Conservation (phyloP, 495 filamentous ascomycete species). For the Filosporella fistucella region DNA sequence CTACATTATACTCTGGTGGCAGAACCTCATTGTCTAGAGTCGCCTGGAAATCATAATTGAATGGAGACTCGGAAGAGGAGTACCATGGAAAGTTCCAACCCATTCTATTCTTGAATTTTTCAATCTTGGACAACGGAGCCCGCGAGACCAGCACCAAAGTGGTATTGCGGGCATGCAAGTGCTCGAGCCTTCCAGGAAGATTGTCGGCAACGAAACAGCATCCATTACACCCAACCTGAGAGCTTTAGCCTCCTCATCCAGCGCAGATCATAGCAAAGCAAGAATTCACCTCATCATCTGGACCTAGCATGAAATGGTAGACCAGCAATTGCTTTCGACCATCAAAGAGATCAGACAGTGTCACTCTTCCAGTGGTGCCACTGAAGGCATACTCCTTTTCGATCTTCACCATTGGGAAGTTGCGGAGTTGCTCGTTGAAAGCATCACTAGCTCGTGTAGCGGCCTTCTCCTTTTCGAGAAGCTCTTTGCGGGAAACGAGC, state of each 20-base stretch:
- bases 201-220: constrained; percentile 36
- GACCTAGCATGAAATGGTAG: constrained; percentile 44
- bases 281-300: constrained; percentile 23
- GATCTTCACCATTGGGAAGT: constrained; percentile 37
- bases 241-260: no score
- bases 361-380: constrained; percentile 27
- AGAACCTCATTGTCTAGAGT: constrained; percentile 22
- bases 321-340: constrained; percentile 38
- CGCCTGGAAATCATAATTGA: constrained; percentile 34
- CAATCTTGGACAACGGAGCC: constrained; percentile 32
- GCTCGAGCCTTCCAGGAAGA: constrained; percentile 31
- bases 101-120: constrained; percentile 31
- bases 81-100: constrained; percentile 41
- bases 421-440: constrained; percentile 27
- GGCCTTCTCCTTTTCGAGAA: constrained; percentile 38
- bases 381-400: constrained; percentile 34
- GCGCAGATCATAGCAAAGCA: no score
- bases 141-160: constrained; percentile 32
- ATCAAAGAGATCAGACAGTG: constrained; percentile 34
- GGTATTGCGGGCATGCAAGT: constrained; percentile 32
- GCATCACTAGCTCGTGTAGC: constrained; percentile 26
- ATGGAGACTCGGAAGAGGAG: constrained; percentile 25
- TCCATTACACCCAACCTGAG: constrained; percentile 34
- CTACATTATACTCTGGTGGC: constrained; percentile 28
- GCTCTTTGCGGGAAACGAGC: constrained; percentile 31